Evolutionary conservation across 2,329 filamentous ascomycete genomes (phyloP), one percentile per base, ranked within the genome.

Genomic region (Parafenestella ontariensis): DNA sequence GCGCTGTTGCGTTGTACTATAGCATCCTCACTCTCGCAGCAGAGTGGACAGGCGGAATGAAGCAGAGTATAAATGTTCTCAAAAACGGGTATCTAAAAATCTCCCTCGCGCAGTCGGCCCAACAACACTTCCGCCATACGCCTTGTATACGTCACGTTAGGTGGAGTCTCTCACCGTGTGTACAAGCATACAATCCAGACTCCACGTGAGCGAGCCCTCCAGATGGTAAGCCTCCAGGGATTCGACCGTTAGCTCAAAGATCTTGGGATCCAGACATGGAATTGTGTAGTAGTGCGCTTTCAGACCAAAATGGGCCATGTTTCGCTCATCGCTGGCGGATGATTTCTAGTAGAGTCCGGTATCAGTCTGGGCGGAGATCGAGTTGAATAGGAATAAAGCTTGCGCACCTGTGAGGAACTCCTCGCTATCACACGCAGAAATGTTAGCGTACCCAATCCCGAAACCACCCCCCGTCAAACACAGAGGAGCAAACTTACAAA

Each of bases 321-420:
- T 18, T n/a, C 29, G 52, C 42, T 68, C 64, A 75, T 61, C 71
- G 67, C 62, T 77, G 74, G 54, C 66, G 66, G 51, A 77, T 68
- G 61, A 78, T 77, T 71, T 77, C 74, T 78, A 83, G 69, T 82
- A 82, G 21, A 82, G 72, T 49, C 81, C 81, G 54, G 76, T 82
- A 75, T 83, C 81, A 73, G 81, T 83, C 50, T 71, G 65, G 52
- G 77, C 70, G 56, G 79, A 81, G 63, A 83, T 83, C 60, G 75
- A 78, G 70, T 83, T 83, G 76, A 82, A 82, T 56, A 83, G 74
- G 73, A 83, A 83, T 61, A 83, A 78, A 69, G 72, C 73, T 77
- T 82, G 81, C 80, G 79, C 79, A 82, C 81, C 81, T 81, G 80
- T 81, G 34, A 82, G 74, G 72, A 82, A 82, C 62, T 82, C 79